Percentiles rank a stretch among this genome's conserved stretches.
phyloP scores from a whole-genome alignment of 495 filamentous ascomycete species.

The Xylaria intraflava region DNA sequence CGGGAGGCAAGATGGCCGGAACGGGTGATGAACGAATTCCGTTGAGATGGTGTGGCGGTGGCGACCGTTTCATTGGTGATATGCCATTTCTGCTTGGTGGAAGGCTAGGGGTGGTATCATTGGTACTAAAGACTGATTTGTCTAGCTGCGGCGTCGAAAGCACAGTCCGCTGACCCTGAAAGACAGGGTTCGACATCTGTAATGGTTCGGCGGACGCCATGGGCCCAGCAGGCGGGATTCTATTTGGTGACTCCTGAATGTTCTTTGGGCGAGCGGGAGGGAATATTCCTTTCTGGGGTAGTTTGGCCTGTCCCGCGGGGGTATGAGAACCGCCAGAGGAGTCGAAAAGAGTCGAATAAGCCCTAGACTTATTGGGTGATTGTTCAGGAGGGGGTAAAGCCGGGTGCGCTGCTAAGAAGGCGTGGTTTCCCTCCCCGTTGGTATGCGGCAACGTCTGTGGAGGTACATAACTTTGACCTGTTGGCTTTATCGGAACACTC shows the following conservation, averaged over 20 bases:
- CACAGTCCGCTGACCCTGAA: conserved; percentile 5
- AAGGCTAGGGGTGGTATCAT: conserved; percentile 34
- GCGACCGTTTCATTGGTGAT: conserved; percentile 70
- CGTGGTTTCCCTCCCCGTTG: conserved; percentile 25
- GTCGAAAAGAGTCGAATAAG: conserved; percentile 35
- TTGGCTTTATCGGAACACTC: conserved; percentile 20
- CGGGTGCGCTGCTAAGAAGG: conserved; percentile 41
- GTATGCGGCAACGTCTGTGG: conserved; percentile 21
- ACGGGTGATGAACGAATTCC: conserved; percentile 21
- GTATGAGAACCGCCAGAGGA: conserved; percentile 17
- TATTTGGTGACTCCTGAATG: conserved; percentile 22
- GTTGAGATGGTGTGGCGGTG: conserved; percentile 29
- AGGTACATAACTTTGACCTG: conserved; percentile 15
- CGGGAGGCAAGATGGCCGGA: conserved; percentile 44
- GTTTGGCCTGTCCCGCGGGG: conserved; percentile 12
- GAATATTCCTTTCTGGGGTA: conserved; percentile 25
- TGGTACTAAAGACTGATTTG: conserved; percentile 1
- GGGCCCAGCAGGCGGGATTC: conserved; percentile 15
- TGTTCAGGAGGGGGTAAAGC: conserved; percentile 35
- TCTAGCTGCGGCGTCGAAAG: conserved; percentile 26
- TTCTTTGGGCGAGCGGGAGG: conserved; percentile 18
- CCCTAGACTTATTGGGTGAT: conserved; percentile 34
- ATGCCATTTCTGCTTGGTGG: conserved; percentile 56
- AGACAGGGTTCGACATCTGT: conserved; percentile 15
- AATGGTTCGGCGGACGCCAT: conserved; percentile 11